phyloP scores from a whole-genome alignment of 306 rosid species.

The Pterocarpus santalinus region DNA sequence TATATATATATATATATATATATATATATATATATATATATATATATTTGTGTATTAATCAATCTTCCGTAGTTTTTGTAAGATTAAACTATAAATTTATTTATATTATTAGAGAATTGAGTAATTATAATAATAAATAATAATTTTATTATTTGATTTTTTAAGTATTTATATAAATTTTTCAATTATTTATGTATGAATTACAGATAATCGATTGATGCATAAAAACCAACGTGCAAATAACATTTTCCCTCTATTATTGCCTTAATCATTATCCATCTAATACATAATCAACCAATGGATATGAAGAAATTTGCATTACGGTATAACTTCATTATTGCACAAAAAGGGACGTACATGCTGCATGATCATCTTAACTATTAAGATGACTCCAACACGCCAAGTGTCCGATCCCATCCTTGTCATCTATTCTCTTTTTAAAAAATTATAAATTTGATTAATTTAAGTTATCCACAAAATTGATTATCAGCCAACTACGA shows the following conservation, averaged over 20 bases:
- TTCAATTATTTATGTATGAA: too few relatives aligned
- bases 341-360: background rate
- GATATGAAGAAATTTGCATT: background rate
- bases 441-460: background rate
- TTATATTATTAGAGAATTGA: too few relatives aligned
- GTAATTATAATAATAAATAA: too few relatives aligned
- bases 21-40: too few relatives aligned
- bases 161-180: too few relatives aligned
- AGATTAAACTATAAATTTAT: too few relatives aligned
- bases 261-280: background rate
- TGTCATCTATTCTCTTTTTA: background rate
- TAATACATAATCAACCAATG: background rate
- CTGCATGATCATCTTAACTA: conserved; percentile 49
- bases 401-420: background rate
- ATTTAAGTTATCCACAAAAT: background rate
- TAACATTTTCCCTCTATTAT: background rate
- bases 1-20: too few relatives aligned
- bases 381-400: conserved; percentile 41
- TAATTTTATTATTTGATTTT: too few relatives aligned
- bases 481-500: background rate
- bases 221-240: too few relatives aligned
- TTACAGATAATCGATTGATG: too few relatives aligned
- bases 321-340: conserved; percentile 18
- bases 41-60: too few relatives aligned
- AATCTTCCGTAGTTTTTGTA: too few relatives aligned